Base-by-base conservation (phyloP, 164 flowering plant species). In the Warburgia ugandensis region DNA sequence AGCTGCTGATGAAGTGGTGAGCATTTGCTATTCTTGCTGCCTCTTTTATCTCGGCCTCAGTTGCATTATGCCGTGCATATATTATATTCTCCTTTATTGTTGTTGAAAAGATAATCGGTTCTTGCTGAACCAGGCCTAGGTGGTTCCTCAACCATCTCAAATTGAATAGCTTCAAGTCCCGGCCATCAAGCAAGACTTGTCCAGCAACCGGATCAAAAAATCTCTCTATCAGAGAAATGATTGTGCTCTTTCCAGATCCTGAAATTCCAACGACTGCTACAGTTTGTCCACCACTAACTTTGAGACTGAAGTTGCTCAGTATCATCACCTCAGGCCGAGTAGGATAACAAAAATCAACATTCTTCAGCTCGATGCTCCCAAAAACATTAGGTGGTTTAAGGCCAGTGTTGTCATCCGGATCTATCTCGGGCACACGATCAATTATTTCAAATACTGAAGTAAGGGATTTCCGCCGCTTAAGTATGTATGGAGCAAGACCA, bases 1-100 rank as follows among this genome's bases (percentile, higher is more conserved):
- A 72, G 67, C 95, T 88, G 66, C 98, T 85, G 45, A 92, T 92
- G 68, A 92, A 92, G 63, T 88, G 98, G 68, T 92, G 98, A 16
- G 96, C 96, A 65, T 92, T 92, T 14, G 96, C 96, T 63, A 92
- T 88, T 68, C 96, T 80, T 32, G 96, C 98, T 21, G 98, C 98
- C 70, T 92, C 96, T 67, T 92, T 92, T 77, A 92, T 69, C 72
- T 92, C 98, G 8, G 94, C 86, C 56, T 92, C 96, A 29, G 81
- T 85, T 16, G 98, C 98, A 65, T 92, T 92, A 51, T 88, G 96
- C 73, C 98, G 78, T 21, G 96, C 98, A 62, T 92, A 92, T 32
- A 92, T 77, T 27, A 92, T 92, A 49, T 92, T 92, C 55, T 92
- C 98, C 67, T 91, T 69, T 42, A 92, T 74, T 6, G 96, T 92